Percentiles rank a stretch among this genome's conserved stretches.
Conservation (phyloP, 75 land plant species). For the Ceratopteris richardii region DNA sequence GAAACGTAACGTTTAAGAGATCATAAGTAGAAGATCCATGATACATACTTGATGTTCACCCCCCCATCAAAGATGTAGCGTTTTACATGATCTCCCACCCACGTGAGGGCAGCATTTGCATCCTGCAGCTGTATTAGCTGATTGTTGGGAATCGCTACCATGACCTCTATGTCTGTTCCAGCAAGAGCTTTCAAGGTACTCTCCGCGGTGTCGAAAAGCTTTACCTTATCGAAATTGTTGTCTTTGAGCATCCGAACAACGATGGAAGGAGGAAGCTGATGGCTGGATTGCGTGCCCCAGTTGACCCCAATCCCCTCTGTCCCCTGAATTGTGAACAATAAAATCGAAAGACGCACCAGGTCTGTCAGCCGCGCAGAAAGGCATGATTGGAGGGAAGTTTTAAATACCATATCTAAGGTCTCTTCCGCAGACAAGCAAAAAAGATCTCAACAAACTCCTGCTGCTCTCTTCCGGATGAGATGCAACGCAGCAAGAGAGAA, state of each 20-base stretch:
- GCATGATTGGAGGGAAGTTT: too few species aligned
- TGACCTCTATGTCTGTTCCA: slow-evolving; percentile 43
- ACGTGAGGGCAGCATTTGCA: slow-evolving; percentile 29
- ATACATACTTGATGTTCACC: slow-evolving; percentile 43
- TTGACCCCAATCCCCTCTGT: slow-evolving; percentile 29
- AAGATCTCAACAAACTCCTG: too few species aligned
- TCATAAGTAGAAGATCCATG: too few species aligned
- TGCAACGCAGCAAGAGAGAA: too few species aligned
- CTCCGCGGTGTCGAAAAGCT: slow-evolving; percentile 62
- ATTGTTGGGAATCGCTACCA: slow-evolving; percentile 63
- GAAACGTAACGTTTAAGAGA: too few species aligned
- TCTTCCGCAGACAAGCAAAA: too few species aligned
- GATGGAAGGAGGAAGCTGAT: slow-evolving; percentile 29
- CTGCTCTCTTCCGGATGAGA: too few species aligned
- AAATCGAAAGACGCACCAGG: too few species aligned
- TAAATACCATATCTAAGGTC: too few species aligned
- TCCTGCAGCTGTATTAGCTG: slow-evolving; percentile 31
- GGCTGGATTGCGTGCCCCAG: slow-evolving; percentile 45
- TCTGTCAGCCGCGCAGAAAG: too few species aligned
- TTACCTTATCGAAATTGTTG: slow-evolving; percentile 53
- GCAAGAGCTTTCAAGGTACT: slow-evolving; percentile 33
- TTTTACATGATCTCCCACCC: slow-evolving; percentile 50
- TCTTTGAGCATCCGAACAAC: slow-evolving; percentile 42
- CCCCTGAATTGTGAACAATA: too few species aligned
- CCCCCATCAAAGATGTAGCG: slow-evolving; percentile 37